Percentiles rank a stretch among this genome's conserved stretches.
phyloP scores from a whole-genome alignment of 2,329 filamentous ascomycete species.

The Zelopaecilomyces penicillatus region DNA sequence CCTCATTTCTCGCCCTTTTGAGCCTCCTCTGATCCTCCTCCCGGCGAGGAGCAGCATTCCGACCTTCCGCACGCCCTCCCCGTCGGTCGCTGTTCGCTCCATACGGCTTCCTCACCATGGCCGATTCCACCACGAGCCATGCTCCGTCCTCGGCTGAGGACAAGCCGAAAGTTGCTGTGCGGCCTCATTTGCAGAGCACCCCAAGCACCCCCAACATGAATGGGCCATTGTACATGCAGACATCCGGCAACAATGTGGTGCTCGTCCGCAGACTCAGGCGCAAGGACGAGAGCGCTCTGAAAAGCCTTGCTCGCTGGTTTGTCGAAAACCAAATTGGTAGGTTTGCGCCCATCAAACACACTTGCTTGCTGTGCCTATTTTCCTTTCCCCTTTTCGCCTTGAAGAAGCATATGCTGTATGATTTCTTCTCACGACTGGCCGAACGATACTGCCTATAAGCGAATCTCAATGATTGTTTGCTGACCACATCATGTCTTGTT shows the following conservation, averaged over 20 bases:
- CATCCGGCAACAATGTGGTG: constrained; percentile 40
- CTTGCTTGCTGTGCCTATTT: not conserved
- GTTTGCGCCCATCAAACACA: constrained; percentile 17
- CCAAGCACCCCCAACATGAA: constrained; percentile 38
- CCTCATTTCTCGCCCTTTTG: no score
- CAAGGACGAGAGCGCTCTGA: constrained; percentile 54
- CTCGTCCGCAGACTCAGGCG: constrained; percentile 49
- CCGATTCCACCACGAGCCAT: not conserved
- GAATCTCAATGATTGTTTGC: constrained; percentile 6
- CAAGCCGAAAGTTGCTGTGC: constrained; percentile 14
- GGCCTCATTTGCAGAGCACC: constrained; percentile 21
- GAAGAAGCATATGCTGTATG: not conserved
- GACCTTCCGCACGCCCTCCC: no score
- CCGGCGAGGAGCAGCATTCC: no score
- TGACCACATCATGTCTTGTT: constrained; percentile 13
- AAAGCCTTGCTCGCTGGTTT: constrained; percentile 58
- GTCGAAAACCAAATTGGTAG: constrained; percentile 74
- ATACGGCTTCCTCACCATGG: not conserved
- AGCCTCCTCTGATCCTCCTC: no score
- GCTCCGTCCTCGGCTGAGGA: constrained; percentile 10
- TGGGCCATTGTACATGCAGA: constrained; percentile 50
- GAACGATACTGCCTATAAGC: no score
- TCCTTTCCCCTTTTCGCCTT: constrained; percentile 7
- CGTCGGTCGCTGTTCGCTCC: no score
- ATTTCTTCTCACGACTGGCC: no score